These are phyloP conservation scores for Cercospora sesami DNA, from an alignment of 2,329 filamentous ascomycete species.

Conservation along the genomic window DNA sequence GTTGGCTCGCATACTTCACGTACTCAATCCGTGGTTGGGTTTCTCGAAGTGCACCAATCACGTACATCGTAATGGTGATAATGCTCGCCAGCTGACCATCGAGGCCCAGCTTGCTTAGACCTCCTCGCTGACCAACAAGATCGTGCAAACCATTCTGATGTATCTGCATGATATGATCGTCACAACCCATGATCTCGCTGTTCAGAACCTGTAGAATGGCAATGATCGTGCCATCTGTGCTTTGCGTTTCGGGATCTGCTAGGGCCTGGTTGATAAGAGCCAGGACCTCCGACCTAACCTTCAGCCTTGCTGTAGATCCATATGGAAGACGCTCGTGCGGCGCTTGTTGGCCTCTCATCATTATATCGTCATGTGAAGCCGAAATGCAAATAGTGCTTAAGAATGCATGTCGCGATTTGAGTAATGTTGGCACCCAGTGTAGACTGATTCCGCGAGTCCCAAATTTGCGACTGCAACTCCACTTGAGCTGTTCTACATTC, in stretches of 20 bases:
- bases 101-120: conserved; percentile 33
- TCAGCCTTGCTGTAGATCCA: conserved; percentile 28
- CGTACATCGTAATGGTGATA: conserved; percentile 31
- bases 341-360: conserved; percentile 29
- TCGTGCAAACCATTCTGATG: conserved; percentile 36
- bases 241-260: conserved; percentile 29
- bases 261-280: conserved; percentile 34
- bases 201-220: conserved; percentile 37
- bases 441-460: conserved; percentile 32
- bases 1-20: conserved; percentile 18
- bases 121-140: conserved; percentile 36
- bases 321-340: conserved; percentile 21
- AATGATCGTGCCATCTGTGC: conserved; percentile 36
- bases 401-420: conserved; percentile 32
- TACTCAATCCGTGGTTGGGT: conserved; percentile 25
- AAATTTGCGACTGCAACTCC: conserved; percentile 34
- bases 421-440: conserved; percentile 35
- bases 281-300: conserved; percentile 30
- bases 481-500: conserved; percentile 34
- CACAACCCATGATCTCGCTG: conserved; percentile 37
- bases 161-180: conserved; percentile 27
- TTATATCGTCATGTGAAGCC: conserved; percentile 38
- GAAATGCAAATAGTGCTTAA: conserved; percentile 38
- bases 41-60: conserved; percentile 28
- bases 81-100: conserved; percentile 32